Percentiles rank a stretch among this genome's conserved stretches.
Evolutionary conservation across 306 rosid genomes (phyloP).

Genomic region (Prunus fruticosa): DNA sequence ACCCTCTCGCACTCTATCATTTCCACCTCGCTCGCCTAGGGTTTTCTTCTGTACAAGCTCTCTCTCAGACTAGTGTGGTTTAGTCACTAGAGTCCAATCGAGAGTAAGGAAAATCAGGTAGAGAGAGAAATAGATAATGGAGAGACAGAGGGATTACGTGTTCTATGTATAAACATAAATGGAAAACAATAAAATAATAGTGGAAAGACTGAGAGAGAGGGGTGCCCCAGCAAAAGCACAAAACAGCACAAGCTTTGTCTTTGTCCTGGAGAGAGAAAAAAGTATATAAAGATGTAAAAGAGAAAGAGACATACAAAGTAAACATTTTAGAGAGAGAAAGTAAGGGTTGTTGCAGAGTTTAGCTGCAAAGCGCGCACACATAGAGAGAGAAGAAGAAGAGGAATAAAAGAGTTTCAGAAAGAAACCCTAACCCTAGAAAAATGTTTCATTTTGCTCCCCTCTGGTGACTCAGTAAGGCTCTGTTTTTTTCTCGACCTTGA

Average conservation of each 20-base stretch:
- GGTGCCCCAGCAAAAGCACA: slow-evolving; percentile 10
- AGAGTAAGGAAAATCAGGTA: slow-evolving; percentile 16
- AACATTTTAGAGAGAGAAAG: slow-evolving; percentile 28
- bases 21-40: not conserved
- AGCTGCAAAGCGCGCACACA: slow-evolving; percentile 7
- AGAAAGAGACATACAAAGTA: slow-evolving; percentile 12
- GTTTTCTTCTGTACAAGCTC: not conserved
- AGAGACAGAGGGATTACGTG: slow-evolving; percentile 6
- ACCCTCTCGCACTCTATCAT: not conserved
- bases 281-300: slow-evolving; percentile 20
- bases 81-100: slow-evolving; percentile 17
- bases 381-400: slow-evolving; percentile 7
- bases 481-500: not conserved
- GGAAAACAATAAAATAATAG: not conserved
- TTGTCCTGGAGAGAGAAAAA: slow-evolving; percentile 27
- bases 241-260: slow-evolving; percentile 35
- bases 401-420: not conserved
- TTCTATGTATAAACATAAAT: not conserved
- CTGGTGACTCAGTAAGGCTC: slow-evolving; percentile 7
- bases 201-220: not conserved
- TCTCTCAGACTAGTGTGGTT: not conserved
- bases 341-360: slow-evolving; percentile 32
- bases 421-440: slow-evolving; percentile 37
- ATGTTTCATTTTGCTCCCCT: slow-evolving; percentile 3
- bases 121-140: slow-evolving; percentile 9